Evolutionary conservation across 495 filamentous ascomycete species (phyloP).

Genomic region (Neurospora sp.): DNA sequence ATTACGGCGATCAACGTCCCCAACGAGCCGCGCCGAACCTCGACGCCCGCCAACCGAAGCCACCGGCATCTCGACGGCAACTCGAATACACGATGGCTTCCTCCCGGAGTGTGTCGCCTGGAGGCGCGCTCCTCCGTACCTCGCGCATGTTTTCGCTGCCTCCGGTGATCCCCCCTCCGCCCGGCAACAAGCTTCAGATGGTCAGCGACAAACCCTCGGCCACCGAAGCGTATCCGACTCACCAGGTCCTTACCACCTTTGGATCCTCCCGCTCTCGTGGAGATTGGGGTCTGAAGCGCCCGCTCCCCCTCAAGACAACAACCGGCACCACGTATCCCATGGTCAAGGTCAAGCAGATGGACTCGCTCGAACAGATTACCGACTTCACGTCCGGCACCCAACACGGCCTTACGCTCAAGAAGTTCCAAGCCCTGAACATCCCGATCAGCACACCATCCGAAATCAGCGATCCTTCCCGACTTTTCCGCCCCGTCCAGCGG

Average conservation of each 20-base stretch:
- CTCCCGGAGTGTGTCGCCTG: constrained; percentile 42
- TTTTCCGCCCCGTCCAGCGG: constrained; percentile 3
- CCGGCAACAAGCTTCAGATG: constrained; percentile 23
- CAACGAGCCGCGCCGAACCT: not conserved
- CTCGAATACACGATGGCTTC: constrained; percentile 12
- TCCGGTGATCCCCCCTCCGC: constrained; percentile 35
- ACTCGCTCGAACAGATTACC: constrained; percentile 86
- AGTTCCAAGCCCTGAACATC: constrained; percentile 65
- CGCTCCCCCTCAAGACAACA: constrained; percentile 66
- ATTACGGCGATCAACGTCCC: not conserved
- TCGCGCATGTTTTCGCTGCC: constrained; percentile 53
- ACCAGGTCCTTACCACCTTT: constrained; percentile 77
- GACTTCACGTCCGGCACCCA: constrained; percentile 80
- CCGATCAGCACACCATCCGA: constrained; percentile 43
- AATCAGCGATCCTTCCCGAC: constrained; percentile 10
- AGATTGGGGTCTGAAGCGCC: constrained; percentile 92
- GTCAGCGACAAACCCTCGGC: constrained; percentile 41
- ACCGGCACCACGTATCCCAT: constrained; percentile 59
- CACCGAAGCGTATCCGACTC: constrained; percentile 68
- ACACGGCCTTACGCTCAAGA: constrained; percentile 69
- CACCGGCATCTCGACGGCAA: constrained; percentile 4
- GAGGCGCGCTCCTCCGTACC: constrained; percentile 47
- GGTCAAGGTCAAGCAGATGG: constrained; percentile 60
- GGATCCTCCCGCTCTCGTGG: constrained; percentile 61
- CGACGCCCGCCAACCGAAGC: not conserved